Base-by-base conservation (phyloP, 192 early-diverging fungal genomes). In the Rhizophagus prolifer region DNA sequence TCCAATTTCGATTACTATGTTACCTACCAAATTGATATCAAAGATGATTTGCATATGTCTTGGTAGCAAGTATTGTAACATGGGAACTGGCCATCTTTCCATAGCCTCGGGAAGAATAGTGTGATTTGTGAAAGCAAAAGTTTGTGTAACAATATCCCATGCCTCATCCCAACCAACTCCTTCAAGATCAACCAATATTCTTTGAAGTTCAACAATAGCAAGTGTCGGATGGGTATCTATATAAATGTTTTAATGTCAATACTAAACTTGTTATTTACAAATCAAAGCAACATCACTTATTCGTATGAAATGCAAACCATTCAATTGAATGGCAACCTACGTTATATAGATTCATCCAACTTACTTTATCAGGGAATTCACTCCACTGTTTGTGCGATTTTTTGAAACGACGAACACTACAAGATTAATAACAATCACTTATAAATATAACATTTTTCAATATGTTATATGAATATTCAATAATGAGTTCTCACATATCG, bases 31-130 rank as follows among this genome's bases (percentile, higher is more conserved):
- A 84, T 99, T 99, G 89, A 99, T 94, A 82, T 99, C 96, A 81
- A 97, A 99, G 83, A 99, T 98, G 82, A 99, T 96, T 83, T 95
- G 94, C 94, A 99, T 92, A 84, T 97, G 96, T 77, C 97, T 91
- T 46, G 97, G 97, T 73, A 99, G 87, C 23, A 99, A 88, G 79
- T 97, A 92, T 80, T 90, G 86, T 75, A 99, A 82, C 87, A 97
- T 92, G 2, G 97, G 95, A 59, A 98, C 96, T 3, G 96, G 89
- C 97, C 97, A 99, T 80, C 91, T 92, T 86, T 99, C 97, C 84
- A 99, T 89, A 65, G 97, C 97, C 85, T 99, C 97, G 67, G 97
- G 97, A 71, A 99, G 89, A 23, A 99, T 95, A 4, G 97, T 99
- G 87, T 99, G 97, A 86, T 99, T 99, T 82, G 97, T 99, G 82